Percentiles rank a stretch among this genome's conserved stretches.
Conservation (phyloP, 2,329 filamentous ascomycete genomes). For the Ophiocordyceps unilateralis region DNA sequence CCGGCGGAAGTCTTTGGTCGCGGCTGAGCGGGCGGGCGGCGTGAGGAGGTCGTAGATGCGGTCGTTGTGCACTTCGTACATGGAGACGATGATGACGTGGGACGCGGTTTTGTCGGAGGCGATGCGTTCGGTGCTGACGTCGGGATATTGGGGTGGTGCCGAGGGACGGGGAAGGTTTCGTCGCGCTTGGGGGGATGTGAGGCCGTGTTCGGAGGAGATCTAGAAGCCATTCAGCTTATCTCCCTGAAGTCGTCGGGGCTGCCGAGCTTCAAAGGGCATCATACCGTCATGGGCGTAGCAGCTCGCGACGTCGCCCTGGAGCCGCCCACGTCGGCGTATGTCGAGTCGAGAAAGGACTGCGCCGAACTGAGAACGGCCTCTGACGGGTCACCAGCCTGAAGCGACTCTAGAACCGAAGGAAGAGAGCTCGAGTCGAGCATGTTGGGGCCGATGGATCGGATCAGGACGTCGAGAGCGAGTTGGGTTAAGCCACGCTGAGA, state of each 20-base stretch:
- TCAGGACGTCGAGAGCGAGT: conserved; percentile 77
- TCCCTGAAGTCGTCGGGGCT: conserved; percentile 4
- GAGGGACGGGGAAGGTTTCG: conserved; percentile 51
- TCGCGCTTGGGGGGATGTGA: conserved; percentile 35
- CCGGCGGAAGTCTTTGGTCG: conserved; percentile 55
- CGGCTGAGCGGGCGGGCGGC: conserved; percentile 37
- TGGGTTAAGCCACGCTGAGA: conserved; percentile 81
- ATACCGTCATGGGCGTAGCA: conserved; percentile 49
- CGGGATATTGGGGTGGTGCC: conserved; percentile 55
- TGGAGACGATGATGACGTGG: conserved; percentile 79
- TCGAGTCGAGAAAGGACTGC: conserved; percentile 57
- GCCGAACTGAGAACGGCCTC: conserved; percentile 66
- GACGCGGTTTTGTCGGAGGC: conserved; percentile 45
- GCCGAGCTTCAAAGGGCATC: conserved; percentile 16
- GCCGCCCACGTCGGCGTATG: conserved; percentile 48
- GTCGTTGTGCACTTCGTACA: conserved; percentile 99
- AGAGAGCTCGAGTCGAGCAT: conserved; percentile 46
- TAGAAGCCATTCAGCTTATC: conserved; percentile 28
- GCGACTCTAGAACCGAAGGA: conserved; percentile 50
- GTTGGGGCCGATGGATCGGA: conserved; percentile 58
- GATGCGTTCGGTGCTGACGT: conserved; percentile 53
- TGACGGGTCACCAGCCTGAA: conserved; percentile 61
- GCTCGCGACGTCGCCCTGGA: conserved; percentile 46
- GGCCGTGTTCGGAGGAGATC: conserved; percentile 28
- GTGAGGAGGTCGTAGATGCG: conserved; percentile 87